Evolutionary conservation across 805 yeast genomes (phyloP).

Genomic region (Yamadazyma ubonensis): DNA sequence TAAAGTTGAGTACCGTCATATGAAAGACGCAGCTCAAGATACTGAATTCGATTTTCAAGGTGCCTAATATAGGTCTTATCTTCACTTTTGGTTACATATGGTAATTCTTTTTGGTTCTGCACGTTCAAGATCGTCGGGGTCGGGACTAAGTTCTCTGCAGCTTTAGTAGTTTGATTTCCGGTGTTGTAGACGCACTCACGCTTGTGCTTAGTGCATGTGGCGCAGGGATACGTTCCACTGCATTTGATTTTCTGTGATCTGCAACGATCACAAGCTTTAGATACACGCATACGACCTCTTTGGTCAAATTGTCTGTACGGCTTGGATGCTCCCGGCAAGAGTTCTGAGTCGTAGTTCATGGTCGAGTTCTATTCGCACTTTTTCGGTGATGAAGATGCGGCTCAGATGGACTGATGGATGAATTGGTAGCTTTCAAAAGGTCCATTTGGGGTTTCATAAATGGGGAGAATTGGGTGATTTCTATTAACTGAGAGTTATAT

Average conservation of each 20-base stretch:
- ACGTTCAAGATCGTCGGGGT: constrained; percentile 13
- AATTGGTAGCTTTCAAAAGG: no score
- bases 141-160: not conserved
- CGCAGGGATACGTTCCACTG: constrained; percentile 53
- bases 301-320: no score
- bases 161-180: constrained; percentile 3
- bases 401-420: no score
- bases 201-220: constrained; percentile 41
- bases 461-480: no score
- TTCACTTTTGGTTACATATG: constrained; percentile 10
- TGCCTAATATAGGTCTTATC: constrained; percentile 26
- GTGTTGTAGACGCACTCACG: constrained; percentile 31
- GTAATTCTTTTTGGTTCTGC: constrained; percentile 13
- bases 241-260: constrained; percentile 57
- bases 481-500: no score
- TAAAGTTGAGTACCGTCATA: constrained; percentile 15
- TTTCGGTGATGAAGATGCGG: no score
- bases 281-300: constrained; percentile 38
- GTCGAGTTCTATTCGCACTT: no score
- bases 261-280: constrained; percentile 57
- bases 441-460: no score
- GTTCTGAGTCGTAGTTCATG: no score
- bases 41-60: constrained; percentile 41
- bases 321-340: no score
- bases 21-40: constrained; percentile 35